A percentile compares a stretch with the other conserved stretches of the same genome.
Evolutionary conservation across 495 filamentous ascomycete species (phyloP).

Genomic region (Aspergillus ostianus): DNA sequence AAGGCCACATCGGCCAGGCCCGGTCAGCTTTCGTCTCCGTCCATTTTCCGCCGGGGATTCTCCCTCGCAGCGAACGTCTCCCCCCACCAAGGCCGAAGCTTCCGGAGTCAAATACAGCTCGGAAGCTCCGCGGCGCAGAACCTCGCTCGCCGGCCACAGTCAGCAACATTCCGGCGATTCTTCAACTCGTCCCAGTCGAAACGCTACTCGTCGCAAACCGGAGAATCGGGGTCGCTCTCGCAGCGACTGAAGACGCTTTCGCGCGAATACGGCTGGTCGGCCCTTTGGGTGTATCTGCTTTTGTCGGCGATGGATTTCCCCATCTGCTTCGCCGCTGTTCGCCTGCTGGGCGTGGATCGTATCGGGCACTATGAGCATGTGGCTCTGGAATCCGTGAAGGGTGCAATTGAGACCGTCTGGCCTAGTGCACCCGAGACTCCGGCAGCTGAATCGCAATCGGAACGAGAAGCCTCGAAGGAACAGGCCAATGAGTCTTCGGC

Average conservation of each 20-base stretch:
- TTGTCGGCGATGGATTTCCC: conserved; percentile 90
- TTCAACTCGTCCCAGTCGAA: conserved; percentile 27
- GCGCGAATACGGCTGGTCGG: conserved; percentile 91
- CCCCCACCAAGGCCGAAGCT: neutral
- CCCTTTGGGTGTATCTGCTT: conserved; percentile 82
- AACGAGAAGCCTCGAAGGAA: conserved; percentile 21
- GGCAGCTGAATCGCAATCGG: conserved; percentile 3
- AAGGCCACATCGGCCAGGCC: neutral
- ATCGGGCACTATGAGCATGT: conserved; percentile 66
- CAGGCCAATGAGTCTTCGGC: conserved; percentile 34
- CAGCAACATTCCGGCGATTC: conserved; percentile 21
- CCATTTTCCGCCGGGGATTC: conserved; percentile 11
- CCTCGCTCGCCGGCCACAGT: conserved; percentile 5
- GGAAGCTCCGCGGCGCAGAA: neutral
- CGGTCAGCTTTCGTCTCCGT: neutral
- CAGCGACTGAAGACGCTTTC: conserved; percentile 77
- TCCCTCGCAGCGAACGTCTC: neutral
- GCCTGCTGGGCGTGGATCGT: conserved; percentile 75
- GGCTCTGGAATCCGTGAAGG: conserved; percentile 38
- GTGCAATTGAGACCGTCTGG: conserved; percentile 26
- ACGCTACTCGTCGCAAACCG: conserved; percentile 14
- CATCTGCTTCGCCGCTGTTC: conserved; percentile 87
- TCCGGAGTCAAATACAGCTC: neutral
- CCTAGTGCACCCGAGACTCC: conserved; percentile 18
- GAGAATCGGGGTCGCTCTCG: conserved; percentile 55